phyloP scores from a whole-genome alignment of 257 asterid genomes.

The Solanum sparsipilum region DNA sequence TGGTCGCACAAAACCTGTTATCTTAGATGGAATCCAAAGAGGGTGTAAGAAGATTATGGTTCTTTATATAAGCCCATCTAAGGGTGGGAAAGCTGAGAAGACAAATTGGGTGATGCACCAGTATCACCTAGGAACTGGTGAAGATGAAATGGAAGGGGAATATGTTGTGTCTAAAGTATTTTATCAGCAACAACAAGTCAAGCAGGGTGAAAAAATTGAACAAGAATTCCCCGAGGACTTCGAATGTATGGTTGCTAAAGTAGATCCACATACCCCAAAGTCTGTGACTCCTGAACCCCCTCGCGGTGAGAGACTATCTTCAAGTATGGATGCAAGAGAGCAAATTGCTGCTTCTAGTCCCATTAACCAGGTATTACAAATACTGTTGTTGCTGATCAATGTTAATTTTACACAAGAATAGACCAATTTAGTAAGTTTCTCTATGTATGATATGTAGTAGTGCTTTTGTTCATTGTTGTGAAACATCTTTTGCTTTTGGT shows the following conservation, averaged over 20 bases:
- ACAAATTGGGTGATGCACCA: slow-evolving; percentile 99
- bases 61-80: slow-evolving; percentile 53
- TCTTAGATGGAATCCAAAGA: slow-evolving; percentile 64
- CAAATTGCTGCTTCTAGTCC: slow-evolving; percentile 20
- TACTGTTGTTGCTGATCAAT: background rate
- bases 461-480: background rate
- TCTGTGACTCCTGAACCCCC: slow-evolving; percentile 65
- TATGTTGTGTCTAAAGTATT: slow-evolving; percentile 81
- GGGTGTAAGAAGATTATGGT: slow-evolving; percentile 99
- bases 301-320: slow-evolving; percentile 30
- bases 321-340: slow-evolving; percentile 12
- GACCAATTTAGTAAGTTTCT: background rate
- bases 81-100: slow-evolving; percentile 84
- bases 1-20: slow-evolving; percentile 86
- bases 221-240: slow-evolving; percentile 26
- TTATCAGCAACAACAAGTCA: slow-evolving; percentile 72
- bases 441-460: background rate
- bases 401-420: background rate
- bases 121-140: slow-evolving; percentile 81
- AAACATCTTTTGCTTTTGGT: background rate
- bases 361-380: background rate
- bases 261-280: slow-evolving; percentile 80
- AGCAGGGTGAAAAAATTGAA: slow-evolving; percentile 41
- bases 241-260: slow-evolving; percentile 22
- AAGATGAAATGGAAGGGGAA: slow-evolving; percentile 85